phyloP scores from a whole-genome alignment of 208 protist species.

The Wallacemonas collosoma region DNA sequence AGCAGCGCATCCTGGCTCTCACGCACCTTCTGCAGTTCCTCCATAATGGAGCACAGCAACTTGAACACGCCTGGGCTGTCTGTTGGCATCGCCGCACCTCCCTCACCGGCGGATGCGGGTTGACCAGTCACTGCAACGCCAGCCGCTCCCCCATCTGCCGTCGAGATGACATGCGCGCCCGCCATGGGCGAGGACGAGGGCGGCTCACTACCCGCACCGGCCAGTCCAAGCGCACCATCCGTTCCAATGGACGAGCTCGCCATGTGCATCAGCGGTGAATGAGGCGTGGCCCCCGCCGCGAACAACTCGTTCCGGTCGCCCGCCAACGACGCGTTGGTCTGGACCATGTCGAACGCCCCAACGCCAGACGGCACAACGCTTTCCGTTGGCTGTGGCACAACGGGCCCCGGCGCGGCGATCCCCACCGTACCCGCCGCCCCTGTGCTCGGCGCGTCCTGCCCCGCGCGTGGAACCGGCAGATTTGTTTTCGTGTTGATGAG shows the following conservation, averaged over 20 bases:
- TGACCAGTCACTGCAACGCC: neutral
- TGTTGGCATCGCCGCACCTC: neutral
- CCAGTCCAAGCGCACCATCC: too few species aligned
- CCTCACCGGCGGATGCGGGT: neutral
- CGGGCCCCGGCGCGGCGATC: too few species aligned
- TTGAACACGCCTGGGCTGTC: constrained; percentile 65
- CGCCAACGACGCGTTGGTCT: neutral
- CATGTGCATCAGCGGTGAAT: neutral
- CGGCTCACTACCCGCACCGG: neutral
- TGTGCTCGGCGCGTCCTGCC: neutral
- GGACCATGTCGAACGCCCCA: neutral
- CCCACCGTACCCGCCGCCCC: too few species aligned
- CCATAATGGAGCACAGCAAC: constrained; percentile 81
- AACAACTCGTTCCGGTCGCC: neutral
- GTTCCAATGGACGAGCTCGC: neutral
- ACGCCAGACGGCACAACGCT: neutral
- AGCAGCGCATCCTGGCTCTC: constrained; percentile 70
- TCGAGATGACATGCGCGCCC: neutral
- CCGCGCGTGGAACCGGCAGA: constrained; percentile 6
- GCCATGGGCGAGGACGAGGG: neutral
- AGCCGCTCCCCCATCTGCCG: neutral
- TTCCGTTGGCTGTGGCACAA: neutral
- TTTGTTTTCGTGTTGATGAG: neutral
- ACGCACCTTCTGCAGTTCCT: constrained; percentile 81
- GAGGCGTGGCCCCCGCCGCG: neutral